Conservation (phyloP, 106 monocot species). For the Apostasia ramifera region DNA sequence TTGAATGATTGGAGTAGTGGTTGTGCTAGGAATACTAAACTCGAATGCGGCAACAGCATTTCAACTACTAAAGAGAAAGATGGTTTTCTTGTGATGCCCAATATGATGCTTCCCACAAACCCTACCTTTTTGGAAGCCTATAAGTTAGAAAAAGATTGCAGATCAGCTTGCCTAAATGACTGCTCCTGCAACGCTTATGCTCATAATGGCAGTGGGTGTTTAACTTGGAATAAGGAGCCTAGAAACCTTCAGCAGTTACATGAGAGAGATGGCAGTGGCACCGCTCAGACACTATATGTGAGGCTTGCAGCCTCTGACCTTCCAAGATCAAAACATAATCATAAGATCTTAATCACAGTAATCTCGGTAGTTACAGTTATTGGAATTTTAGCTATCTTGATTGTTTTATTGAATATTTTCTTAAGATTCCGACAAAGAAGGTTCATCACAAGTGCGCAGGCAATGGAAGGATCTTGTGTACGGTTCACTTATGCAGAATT, state of each 20-base stretch:
- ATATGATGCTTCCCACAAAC: constrained; percentile 1
- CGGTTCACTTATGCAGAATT: constrained; percentile 26
- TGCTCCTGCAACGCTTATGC: constrained; percentile 15
- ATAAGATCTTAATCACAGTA: background rate
- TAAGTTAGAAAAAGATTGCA: constrained; percentile 3
- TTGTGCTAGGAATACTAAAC: constrained; percentile 25
- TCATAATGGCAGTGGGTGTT: constrained; percentile 1
- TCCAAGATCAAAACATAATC: constrained; percentile 6
- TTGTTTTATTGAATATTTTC: background rate
- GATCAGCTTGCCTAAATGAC: background rate
- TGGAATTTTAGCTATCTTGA: background rate
- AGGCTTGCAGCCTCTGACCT: constrained; percentile 31
- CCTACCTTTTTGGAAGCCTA: background rate
- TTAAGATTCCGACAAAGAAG: constrained; percentile 9
- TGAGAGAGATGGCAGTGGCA: background rate
- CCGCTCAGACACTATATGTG: constrained; percentile 20
- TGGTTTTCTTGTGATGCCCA: constrained; percentile 1
- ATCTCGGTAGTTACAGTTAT: background rate
- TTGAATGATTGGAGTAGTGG: constrained; percentile 27
- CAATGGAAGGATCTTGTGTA: constrained; percentile 5
- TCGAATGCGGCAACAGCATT: constrained; percentile 4
- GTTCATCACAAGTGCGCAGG: background rate
- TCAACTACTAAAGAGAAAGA: background rate
- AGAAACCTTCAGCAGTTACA: background rate
- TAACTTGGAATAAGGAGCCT: constrained; percentile 2